Evolutionary conservation across 1,284 basidiomycete genomes (phyloP).

Genomic region (Grifola frondosa): DNA sequence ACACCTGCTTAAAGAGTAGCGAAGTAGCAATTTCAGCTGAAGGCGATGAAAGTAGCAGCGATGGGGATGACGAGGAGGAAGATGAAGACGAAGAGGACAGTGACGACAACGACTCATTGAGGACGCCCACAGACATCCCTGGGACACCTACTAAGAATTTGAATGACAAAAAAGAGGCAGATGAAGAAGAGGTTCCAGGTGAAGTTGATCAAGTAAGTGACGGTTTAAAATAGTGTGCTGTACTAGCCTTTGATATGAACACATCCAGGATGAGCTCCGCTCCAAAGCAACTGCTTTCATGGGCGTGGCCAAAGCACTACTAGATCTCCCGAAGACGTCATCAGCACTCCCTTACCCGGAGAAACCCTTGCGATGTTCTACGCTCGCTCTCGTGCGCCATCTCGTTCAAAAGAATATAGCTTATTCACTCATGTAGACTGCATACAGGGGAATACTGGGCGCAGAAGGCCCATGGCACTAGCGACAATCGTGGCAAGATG

Average conservation of each 20-base stretch:
- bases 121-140: slow-evolving; percentile 20
- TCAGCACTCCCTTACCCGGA: slow-evolving; percentile 86
- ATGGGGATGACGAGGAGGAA: slow-evolving; percentile 52
- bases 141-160: not conserved
- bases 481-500: slow-evolving; percentile 76
- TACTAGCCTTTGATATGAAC: not conserved
- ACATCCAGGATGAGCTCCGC: slow-evolving; percentile 51
- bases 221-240: slow-evolving; percentile 16
- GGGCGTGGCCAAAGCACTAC: slow-evolving; percentile 65
- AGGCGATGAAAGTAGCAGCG: slow-evolving; percentile 60
- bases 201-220: slow-evolving; percentile 21
- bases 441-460: slow-evolving; percentile 78
- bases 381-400: slow-evolving; percentile 65
- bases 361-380: slow-evolving; percentile 88
- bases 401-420: not conserved
- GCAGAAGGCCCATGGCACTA: slow-evolving; percentile 62
- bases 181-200: slow-evolving; percentile 15
- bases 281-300: slow-evolving; percentile 69
- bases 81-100: slow-evolving; percentile 48
- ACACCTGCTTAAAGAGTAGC: slow-evolving; percentile 68
- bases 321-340: slow-evolving; percentile 67
- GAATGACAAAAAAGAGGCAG: slow-evolving; percentile 11
- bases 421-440: not conserved
- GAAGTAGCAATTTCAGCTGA: slow-evolving; percentile 61
- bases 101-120: slow-evolving; percentile 37